A percentile compares a stretch with the other conserved stretches of the same genome.
These are phyloP conservation scores for Lepidium africanum DNA, from an alignment of 345 rosid genomes.

Conservation along the genomic window DNA sequence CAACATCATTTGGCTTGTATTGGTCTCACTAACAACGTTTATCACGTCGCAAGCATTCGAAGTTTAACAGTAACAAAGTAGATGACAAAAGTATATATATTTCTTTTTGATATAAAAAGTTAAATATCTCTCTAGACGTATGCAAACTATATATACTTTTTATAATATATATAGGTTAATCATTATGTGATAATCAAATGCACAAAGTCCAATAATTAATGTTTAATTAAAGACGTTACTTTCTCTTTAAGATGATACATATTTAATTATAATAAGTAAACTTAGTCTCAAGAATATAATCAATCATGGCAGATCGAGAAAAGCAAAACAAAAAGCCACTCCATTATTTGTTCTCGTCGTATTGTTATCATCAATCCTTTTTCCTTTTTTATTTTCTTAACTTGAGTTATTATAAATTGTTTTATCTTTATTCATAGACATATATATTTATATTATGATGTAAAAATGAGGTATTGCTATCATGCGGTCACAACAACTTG, in stretches of 20 bases:
- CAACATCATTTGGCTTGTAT: conserved; percentile 19
- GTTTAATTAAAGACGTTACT: conserved; percentile 14
- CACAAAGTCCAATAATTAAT: conserved; percentile 15
- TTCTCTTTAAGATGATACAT: conserved; percentile 23
- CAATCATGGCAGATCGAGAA: conserved; percentile 25
- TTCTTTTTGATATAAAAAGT: background rate
- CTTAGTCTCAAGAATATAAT: conserved; percentile 22
- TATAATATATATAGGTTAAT: conserved; percentile 20
- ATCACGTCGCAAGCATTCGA: conserved; percentile 22
- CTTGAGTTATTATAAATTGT: background rate
- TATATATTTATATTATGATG: conserved; percentile 10
- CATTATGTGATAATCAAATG: conserved; percentile 28
- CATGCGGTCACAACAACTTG: conserved; percentile 16
- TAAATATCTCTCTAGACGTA: conserved; percentile 12
- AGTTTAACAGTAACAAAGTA: conserved; percentile 2
- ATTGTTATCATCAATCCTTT: conserved; percentile 24
- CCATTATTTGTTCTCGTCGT: conserved; percentile 28
- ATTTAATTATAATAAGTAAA: conserved; percentile 18
- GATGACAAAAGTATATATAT: background rate
- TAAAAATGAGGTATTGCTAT: conserved; percentile 29
- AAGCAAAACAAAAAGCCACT: conserved; percentile 22
- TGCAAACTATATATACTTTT: conserved; percentile 9
- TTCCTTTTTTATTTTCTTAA: background rate
- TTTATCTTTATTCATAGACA: background rate
- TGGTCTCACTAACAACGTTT: conserved; percentile 18